phyloP scores from a whole-genome alignment of 768 basidiomycete genomes.

The Dentipellis fragilis region DNA sequence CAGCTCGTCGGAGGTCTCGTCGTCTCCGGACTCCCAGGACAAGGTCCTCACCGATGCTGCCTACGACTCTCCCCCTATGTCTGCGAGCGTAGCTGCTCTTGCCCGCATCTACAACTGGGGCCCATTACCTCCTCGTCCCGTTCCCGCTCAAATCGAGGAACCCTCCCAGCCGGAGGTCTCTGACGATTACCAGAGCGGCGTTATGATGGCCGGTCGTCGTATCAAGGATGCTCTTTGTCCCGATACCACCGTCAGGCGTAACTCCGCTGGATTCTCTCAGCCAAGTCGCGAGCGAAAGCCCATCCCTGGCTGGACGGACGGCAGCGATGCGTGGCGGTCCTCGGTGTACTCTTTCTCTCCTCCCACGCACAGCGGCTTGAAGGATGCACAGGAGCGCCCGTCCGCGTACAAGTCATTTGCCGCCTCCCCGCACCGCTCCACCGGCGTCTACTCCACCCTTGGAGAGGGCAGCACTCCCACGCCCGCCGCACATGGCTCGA shows the following conservation, averaged over 20 bases:
- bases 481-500: conserved; percentile 2
- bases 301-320: conserved; percentile 64
- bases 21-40: conserved; percentile 13
- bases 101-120: conserved; percentile 35
- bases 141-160: conserved; percentile 24
- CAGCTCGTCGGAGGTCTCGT: conserved; percentile 15
- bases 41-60: conserved; percentile 9
- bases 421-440: conserved; percentile 40
- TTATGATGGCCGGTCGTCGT: conserved; percentile 61
- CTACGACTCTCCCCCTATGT: conserved; percentile 13
- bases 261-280: conserved; percentile 9
- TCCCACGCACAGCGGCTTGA: conserved; percentile 18
- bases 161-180: conserved; percentile 9
- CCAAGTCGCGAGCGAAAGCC: conserved; percentile 25
- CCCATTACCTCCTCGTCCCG: conserved; percentile 44
- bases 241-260: conserved; percentile 25
- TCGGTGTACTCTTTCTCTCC: conserved; percentile 45
- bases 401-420: conserved; percentile 36
- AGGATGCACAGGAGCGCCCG: conserved; percentile 18
- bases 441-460: conserved; percentile 39
- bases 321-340: conserved; percentile 57
- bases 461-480: conserved; percentile 20
- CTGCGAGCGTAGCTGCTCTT: conserved; percentile 25
- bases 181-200: conserved; percentile 42
- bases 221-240: conserved; percentile 38